Evolutionary conservation across 2,329 filamentous ascomycete species (phyloP), one percentile per base, ranked within the genome.

Genomic region (Colletotrichum limetticola): DNA sequence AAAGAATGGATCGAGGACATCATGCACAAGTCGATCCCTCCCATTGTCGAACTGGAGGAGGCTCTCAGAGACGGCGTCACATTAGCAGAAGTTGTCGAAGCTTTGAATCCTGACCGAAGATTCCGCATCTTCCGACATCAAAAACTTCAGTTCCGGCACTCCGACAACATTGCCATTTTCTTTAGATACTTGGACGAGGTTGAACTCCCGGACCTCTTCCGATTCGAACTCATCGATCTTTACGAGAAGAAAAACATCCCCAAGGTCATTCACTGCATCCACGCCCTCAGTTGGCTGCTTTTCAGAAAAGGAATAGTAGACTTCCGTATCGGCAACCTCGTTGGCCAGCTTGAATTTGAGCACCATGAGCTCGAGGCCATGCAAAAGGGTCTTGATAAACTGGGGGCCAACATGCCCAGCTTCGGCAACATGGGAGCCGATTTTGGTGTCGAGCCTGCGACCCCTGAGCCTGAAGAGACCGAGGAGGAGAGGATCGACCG

Each of bases 221-320:
- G 96, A 70, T 99, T 99, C 82, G 97, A 99, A 82, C 88, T 98
- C 58, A 97, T 98, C 75, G 97, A 99, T 83, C 85, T 99, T 14
- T 99, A 99, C 85, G 97, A 99, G 83, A 99, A 98, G 87, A 99
- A 99, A 85, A 99, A 99, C 78, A 97, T 98, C 1, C 97, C 97
- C 4, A 99, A 98, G 82, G 97, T 98, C 80, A 99, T 99, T 74
- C 97, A 99, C 85, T 99, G 97, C 80, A 97, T 99, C 65, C 97
- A 99, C 79, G 97, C 97, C 0, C 86, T 99, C 22, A 98, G 96
- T 81, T 99, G 96, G 95, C 88, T 99, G n/a, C 87, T 99, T 12
- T 98, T 94, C 83, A 93, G 97, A 61, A 97, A 98, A 81, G 96
- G 97, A 1, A 95, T 98, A 75, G 93, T 98, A 52, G 93, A 95